Base-by-base conservation (phyloP, 805 yeast species). In the Cyberlindnera xishuangbannaensis region DNA sequence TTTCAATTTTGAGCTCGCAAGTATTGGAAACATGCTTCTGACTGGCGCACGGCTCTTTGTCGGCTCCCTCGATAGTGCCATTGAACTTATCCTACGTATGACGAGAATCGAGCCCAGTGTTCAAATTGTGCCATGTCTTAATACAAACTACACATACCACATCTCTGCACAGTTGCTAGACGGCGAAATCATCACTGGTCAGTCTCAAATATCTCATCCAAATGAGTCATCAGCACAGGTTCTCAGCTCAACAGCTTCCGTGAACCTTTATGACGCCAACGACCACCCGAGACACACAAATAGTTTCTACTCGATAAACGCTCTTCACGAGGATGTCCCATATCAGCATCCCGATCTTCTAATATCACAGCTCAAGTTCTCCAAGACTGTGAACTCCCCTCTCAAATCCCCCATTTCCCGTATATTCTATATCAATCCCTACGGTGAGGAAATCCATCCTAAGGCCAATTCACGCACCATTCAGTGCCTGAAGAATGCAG, bases 151-250 rank as follows among this genome's bases (percentile, higher is more conserved):
- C 60, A 77, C 88, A 12, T 84, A 85, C 44, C 95, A 87, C 49
- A 86, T 88, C 18, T 78, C 90, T 31, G 96, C 95, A 0, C 45
- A 71, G 18, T 62, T 88, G 27, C 61, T 62, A 21, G 73, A 84
- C 55, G 95, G 94, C 3, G 64, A 70, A 4, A 64, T 81, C 2
- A 78, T 88, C 22, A 81, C 88, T 0, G 97, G 97, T 10, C 97
- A 88, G 55, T 80, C 90, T 4, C 95, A 87, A 51, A 88, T 88
- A 9, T 85, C 95, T 2, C 97, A 88, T 58, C 97, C 97, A 1
- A 60, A 69, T 13, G 56, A 51, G 17, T 20, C 44, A 10, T 19
- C 33, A 7, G 33, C 31, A 34, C 34, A 30, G 10, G 34, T 34
- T 2, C 27, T 35, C 10, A 27, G 40, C 10, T 41, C 50, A 3